A percentile compares a stretch with the other conserved stretches of the same genome.
phyloP scores from a whole-genome alignment of 305 asterid genomes.

The Striga hermonthica region DNA sequence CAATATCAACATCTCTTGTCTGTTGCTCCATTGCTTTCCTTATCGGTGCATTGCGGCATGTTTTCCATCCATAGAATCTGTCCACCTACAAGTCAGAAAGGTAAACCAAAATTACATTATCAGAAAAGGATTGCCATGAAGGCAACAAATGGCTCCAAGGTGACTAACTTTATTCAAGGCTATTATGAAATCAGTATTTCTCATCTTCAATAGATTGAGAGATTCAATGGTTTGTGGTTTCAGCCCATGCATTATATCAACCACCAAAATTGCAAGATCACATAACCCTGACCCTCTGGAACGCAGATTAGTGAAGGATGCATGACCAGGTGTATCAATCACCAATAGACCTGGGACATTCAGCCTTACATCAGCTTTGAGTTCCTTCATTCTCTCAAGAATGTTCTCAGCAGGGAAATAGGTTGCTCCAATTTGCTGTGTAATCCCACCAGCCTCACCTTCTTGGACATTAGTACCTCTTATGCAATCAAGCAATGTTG shows the following conservation, averaged over 20 bases:
- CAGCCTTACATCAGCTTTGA: constrained; percentile 93
- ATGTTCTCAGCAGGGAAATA: constrained; percentile 94
- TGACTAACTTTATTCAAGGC: constrained; percentile 91
- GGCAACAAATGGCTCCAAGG: constrained; percentile 1
- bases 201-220: constrained; percentile 86
- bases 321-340: constrained; percentile 99
- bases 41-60: constrained; percentile 78
- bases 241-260: constrained; percentile 97
- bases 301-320: constrained; percentile 87
- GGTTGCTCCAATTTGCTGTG: constrained; percentile 99
- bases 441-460: constrained; percentile 99
- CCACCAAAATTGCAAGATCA: constrained; percentile 94
- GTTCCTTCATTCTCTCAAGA: constrained; percentile 91
- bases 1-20: constrained; percentile 65
- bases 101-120: constrained; percentile 12
- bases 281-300: constrained; percentile 98
- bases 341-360: constrained; percentile 94
- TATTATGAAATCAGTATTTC: constrained; percentile 84
- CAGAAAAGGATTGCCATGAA: background rate
- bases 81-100: constrained; percentile 58
- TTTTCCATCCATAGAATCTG: constrained; percentile 83
- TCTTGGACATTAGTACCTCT: constrained; percentile 99
- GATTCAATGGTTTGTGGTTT: constrained; percentile 97
- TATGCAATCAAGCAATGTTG: constrained; percentile 92
- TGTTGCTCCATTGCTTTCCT: constrained; percentile 77